These are phyloP conservation scores for Phytopythium litorale DNA, from an alignment of 352 stramenopile genomes.

Conservation along the genomic window DNA sequence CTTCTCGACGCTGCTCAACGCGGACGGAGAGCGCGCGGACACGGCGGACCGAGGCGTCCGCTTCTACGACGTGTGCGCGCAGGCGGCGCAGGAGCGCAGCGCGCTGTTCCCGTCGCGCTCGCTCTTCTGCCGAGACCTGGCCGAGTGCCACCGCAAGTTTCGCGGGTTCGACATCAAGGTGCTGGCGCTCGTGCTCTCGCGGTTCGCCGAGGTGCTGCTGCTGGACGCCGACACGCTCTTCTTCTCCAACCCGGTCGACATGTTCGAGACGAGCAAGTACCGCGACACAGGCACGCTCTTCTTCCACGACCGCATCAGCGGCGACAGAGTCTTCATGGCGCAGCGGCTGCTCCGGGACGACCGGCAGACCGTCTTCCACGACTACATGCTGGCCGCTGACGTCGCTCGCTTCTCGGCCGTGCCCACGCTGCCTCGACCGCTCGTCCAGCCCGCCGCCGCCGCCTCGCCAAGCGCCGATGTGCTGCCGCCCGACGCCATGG, in stretches of 20 bases:
- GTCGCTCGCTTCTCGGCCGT: conserved; percentile 15
- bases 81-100: conserved; percentile 25
- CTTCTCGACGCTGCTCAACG: conserved; percentile 28
- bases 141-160: conserved; percentile 42
- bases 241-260: conserved; percentile 45
- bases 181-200: conserved; percentile 54
- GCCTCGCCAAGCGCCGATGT: not conserved
- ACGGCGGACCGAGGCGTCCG: conserved; percentile 17
- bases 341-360: not conserved
- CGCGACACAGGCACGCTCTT: conserved; percentile 55
- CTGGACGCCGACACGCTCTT: conserved; percentile 71
- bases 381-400: conserved; percentile 38
- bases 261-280: conserved; percentile 57
- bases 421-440: not conserved
- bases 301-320: conserved; percentile 62
- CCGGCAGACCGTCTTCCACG: conserved; percentile 19
- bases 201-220: conserved; percentile 70
- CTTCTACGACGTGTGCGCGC: conserved; percentile 64
- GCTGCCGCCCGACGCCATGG: not conserved
- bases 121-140: conserved; percentile 49
- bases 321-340: conserved; percentile 10
- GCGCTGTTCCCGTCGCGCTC: conserved; percentile 19
- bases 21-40: not conserved
- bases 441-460: not conserved
- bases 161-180: conserved; percentile 68